phyloP scores from a whole-genome alignment of 257 asterid genomes.

The Salvia miltiorrhiza region DNA sequence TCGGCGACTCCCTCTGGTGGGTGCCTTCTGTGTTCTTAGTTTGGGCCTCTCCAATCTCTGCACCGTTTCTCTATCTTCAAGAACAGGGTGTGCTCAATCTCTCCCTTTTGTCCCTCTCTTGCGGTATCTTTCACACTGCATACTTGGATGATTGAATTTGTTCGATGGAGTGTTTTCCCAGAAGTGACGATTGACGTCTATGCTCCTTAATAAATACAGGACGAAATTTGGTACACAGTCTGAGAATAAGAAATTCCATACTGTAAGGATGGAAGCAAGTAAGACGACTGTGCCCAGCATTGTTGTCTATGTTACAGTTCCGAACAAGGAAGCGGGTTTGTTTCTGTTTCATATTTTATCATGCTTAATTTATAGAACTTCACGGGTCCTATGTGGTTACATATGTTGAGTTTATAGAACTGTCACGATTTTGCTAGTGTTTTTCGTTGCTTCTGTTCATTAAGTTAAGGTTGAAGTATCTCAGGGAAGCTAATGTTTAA shows the following conservation, averaged over 20 bases:
- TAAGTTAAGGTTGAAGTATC: not conserved
- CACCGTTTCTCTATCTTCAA: conserved; percentile 39
- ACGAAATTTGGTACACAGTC: conserved; percentile 33
- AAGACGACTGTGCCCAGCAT: conserved; percentile 71
- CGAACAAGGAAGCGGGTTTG: conserved; percentile 84
- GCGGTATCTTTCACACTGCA: no score
- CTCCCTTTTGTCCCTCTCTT: conserved; percentile 42
- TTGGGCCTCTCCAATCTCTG: conserved; percentile 73
- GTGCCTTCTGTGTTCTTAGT: conserved; percentile 79
- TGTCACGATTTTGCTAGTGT: not conserved
- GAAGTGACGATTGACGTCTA: conserved; percentile 12
- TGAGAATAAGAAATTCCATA: conserved; percentile 35
- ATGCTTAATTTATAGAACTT: not conserved
- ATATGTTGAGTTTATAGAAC: not conserved
- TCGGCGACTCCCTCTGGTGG: conserved; percentile 70
- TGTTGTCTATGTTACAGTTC: conserved; percentile 97
- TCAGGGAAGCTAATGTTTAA: not conserved
- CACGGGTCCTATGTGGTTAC: not conserved
- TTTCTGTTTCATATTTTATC: conserved; percentile 1
- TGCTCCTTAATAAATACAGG: conserved; percentile 29
- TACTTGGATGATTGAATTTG: conserved; percentile 2
- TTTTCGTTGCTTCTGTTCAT: not conserved
- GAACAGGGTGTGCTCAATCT: conserved; percentile 46
- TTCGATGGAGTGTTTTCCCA: not conserved
- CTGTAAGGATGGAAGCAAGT: conserved; percentile 68